phyloP scores from a whole-genome alignment of 371 early-diverging fungal species.

The Haplosporangium sp. region DNA sequence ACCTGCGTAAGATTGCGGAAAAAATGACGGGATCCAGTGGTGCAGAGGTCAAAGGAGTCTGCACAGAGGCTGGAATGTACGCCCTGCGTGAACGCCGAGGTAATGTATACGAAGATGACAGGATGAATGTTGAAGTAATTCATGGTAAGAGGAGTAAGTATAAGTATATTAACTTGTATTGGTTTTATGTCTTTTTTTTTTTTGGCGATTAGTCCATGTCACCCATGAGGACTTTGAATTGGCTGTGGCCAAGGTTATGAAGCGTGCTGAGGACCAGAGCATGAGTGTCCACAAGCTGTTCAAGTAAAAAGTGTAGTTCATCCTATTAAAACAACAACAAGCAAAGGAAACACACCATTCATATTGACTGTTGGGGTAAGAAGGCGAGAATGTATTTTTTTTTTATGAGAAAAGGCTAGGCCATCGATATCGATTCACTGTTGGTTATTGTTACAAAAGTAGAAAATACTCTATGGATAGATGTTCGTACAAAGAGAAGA shows the following conservation, averaged over 20 bases:
- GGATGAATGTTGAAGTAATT: too few species aligned
- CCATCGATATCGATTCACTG: not conserved
- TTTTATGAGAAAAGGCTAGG: too few species aligned
- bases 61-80: constrained; percentile 99
- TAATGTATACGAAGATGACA: not conserved
- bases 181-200: not conserved
- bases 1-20: constrained; percentile 96
- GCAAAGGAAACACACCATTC: not conserved
- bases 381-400: constrained; percentile 5
- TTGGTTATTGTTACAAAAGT: constrained; percentile 4
- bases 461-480: not conserved
- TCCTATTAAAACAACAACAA: not conserved
- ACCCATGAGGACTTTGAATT: constrained; percentile 99
- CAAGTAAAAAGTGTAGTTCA: constrained; percentile 73
- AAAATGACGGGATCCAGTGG: constrained; percentile 97
- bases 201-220: constrained; percentile 85
- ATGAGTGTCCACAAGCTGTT: constrained; percentile 97
- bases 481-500: not conserved
- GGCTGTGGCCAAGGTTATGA: constrained; percentile 99
- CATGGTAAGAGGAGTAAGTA: too few species aligned
- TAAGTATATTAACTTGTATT: constrained; percentile 53
- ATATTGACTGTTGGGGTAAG: not conserved
- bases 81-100: constrained; percentile 96
- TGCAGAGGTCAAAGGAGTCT: constrained; percentile 99
- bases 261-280: constrained; percentile 98